Conservation (phyloP, 257 asterid species). For the Haberlea rhodopensis region DNA sequence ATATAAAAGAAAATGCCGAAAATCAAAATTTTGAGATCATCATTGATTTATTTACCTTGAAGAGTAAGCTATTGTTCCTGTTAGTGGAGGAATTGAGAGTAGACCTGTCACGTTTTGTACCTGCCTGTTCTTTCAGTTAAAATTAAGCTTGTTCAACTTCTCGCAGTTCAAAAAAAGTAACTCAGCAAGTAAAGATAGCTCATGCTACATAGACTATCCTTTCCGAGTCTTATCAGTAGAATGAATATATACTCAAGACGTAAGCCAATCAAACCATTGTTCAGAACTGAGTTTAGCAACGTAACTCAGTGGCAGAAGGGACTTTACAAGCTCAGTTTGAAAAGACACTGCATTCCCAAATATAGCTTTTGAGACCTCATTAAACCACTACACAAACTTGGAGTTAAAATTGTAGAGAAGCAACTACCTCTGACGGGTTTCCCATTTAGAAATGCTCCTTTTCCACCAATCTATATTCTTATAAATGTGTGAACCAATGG, state of each 20-base stretch:
- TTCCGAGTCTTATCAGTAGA: background rate
- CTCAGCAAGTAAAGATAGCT: slow-evolving; percentile 18
- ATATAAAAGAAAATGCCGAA: background rate
- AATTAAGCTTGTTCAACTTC: too few relatives aligned
- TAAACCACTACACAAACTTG: slow-evolving; percentile 10
- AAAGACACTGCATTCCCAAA: slow-evolving; percentile 58
- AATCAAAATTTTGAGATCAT: background rate
- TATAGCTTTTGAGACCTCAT: slow-evolving; percentile 15
- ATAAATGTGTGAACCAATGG: too few relatives aligned
- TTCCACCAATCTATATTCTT: too few relatives aligned
- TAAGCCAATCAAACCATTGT: background rate
- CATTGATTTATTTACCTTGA: slow-evolving; percentile 49
- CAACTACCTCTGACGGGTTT: slow-evolving; percentile 60
- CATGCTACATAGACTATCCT: slow-evolving; percentile 3
- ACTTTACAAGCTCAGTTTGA: slow-evolving; percentile 74
- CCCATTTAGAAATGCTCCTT: slow-evolving; percentile 78
- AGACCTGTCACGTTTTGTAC: slow-evolving; percentile 69
- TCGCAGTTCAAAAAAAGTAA: slow-evolving; percentile 15
- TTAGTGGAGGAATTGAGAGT: slow-evolving; percentile 62
- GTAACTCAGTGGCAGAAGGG: slow-evolving; percentile 86
- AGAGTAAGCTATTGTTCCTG: slow-evolving; percentile 67
- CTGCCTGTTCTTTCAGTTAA: slow-evolving; percentile 52
- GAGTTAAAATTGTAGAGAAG: background rate
- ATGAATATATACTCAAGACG: background rate
- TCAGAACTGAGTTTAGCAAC: slow-evolving; percentile 13